Percentiles rank a stretch among this genome's conserved stretches.
Conservation (phyloP, 75 land plant species). For the Selaginella tamariscina region DNA sequence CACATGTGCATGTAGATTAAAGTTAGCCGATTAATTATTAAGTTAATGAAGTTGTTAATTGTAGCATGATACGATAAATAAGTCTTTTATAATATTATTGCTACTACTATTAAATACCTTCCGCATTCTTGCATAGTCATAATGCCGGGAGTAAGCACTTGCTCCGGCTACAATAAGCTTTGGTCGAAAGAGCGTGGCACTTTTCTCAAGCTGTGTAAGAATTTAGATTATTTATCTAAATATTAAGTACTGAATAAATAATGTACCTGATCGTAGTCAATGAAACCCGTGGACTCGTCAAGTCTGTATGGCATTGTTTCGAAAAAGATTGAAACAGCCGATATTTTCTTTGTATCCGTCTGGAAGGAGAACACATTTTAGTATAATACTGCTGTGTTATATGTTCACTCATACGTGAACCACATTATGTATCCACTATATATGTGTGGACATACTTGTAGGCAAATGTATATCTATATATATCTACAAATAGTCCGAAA, state of each 20-base stretch:
- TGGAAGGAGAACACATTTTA: constrained; percentile 16
- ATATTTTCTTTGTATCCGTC: constrained; percentile 87
- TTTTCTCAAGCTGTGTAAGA: constrained; percentile 51
- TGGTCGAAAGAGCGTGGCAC: constrained; percentile 59
- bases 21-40: too few relatives aligned
- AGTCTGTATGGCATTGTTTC: constrained; percentile 84
- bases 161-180: constrained; percentile 80
- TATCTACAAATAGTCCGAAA: too few relatives aligned
- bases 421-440: too few relatives aligned
- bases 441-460: too few relatives aligned
- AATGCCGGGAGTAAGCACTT: constrained; percentile 79
- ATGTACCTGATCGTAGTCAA: constrained; percentile 77
- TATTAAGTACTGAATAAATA: neutral
- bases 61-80: neutral
- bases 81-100: neutral
- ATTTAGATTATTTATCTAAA: neutral
- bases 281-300: constrained; percentile 62
- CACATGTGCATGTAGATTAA: too few relatives aligned
- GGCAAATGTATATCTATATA: too few relatives aligned
- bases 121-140: constrained; percentile 65
- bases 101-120: constrained; percentile 29
- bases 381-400: too few relatives aligned
- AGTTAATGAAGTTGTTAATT: too few relatives aligned
- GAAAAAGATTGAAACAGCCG: constrained; percentile 75
- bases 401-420: too few relatives aligned